Base-by-base conservation (phyloP, 495 filamentous ascomycete species). In the Xylaria intraflava region DNA sequence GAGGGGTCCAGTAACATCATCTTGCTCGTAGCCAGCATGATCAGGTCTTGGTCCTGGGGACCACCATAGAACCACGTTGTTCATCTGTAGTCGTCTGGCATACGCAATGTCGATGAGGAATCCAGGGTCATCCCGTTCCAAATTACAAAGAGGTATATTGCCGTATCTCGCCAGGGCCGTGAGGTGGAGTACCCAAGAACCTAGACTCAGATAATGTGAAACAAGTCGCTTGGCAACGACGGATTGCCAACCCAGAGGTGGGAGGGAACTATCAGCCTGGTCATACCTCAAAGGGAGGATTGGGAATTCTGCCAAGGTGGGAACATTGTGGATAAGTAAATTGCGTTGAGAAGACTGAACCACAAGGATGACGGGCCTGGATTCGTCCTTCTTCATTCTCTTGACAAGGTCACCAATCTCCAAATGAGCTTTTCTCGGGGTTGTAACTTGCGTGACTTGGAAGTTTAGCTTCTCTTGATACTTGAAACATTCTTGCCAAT, bases 61-160 rank as follows among this genome's bases (percentile, higher is more conserved):
- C 93, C 93, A 99, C 93, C 93, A 99, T n/a, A 99, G 77, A 14
- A 99, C 86, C 6, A 99, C 88, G 56, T 91, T 91, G 62, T 91
- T 95, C 59, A 87, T 84, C 62, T 93, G 90, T 46, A 99, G 72
- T 10, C 94, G 83, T 46, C 93, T 74, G 1, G 93, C 93, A 69
- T 97, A 99, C 2, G 93, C 88, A 40, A 99, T 81, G 64, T 99
- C 93, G 61, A 99, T 97, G 47, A 97, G 71, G 66, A 89, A 99
- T 20, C 87, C 79, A 17, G 93, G 92, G 62, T 99, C 93, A 58
- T 97, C 91, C 39, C 82, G 83, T 64, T 97, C 94, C 24, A 99
- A 72, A 60, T 99, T 97, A 71, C 93, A 96, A 45, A 99, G 76
- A 16, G 93, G 93, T 31, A 97, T 81, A 70, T 96, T 87, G 19